A percentile compares a stretch with the other conserved stretches of the same genome.
Evolutionary conservation across 208 protist genomes (phyloP).

Genomic region (Trichomonas gallinae): DNA sequence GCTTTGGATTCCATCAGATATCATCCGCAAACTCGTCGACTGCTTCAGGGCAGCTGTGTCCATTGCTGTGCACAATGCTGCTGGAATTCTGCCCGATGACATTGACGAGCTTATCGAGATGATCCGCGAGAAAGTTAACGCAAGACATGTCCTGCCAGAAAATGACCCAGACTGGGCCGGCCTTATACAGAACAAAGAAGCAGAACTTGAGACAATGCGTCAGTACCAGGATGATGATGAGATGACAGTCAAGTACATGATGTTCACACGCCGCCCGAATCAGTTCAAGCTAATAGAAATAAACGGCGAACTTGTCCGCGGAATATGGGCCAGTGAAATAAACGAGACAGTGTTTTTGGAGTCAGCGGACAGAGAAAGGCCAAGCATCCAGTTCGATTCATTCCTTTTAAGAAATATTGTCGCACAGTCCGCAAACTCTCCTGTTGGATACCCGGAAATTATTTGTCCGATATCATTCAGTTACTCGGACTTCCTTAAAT

Average conservation of each 20-base stretch:
- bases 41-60: not conserved
- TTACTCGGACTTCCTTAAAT: not conserved
- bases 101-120: not conserved
- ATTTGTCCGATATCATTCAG: slow-evolving; percentile 8
- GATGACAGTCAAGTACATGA: not conserved
- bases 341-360: not conserved
- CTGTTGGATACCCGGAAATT: not conserved
- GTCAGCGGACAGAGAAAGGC: not conserved
- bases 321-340: not conserved
- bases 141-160: not conserved
- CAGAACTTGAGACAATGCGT: not conserved
- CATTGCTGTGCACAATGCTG: not conserved
- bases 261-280: not conserved
- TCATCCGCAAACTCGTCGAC: not conserved
- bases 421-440: not conserved
- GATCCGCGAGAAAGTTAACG: not conserved
- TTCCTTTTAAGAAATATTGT: not conserved
- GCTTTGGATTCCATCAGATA: not conserved
- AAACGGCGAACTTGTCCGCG: not conserved
- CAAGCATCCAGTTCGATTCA: not conserved
- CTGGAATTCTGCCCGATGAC: not conserved
- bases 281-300: not conserved
- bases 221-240: not conserved
- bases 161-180: not conserved
- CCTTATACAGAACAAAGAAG: not conserved